Conservation (phyloP, 805 yeast species). For the Pichia californica region DNA sequence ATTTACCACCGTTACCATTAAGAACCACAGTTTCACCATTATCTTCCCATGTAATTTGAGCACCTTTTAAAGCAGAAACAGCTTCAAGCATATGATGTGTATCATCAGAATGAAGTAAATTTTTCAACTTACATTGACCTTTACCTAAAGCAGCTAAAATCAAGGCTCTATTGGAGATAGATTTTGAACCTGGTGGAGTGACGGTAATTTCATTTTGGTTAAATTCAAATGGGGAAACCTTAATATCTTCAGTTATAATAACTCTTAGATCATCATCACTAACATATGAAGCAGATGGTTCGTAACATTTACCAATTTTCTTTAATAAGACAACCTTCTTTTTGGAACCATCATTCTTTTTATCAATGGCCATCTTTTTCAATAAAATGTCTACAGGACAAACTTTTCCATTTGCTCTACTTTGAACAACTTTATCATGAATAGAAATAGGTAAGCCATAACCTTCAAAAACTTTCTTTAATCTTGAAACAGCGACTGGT, state of each 20-base stretch:
- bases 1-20: slow-evolving; percentile 76
- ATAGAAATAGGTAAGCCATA: slow-evolving; percentile 81
- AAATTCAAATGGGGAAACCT: slow-evolving; percentile 53
- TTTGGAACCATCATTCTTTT: slow-evolving; percentile 89
- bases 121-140: slow-evolving; percentile 77
- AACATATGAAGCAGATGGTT: slow-evolving; percentile 79
- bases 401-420: slow-evolving; percentile 59
- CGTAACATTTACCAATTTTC: slow-evolving; percentile 83
- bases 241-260: slow-evolving; percentile 73
- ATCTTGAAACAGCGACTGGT: slow-evolving; percentile 90
- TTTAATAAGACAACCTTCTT: slow-evolving; percentile 83
- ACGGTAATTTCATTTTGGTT: slow-evolving; percentile 39
- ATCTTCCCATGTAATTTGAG: slow-evolving; percentile 74
- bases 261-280: slow-evolving; percentile 74
- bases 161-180: slow-evolving; percentile 92
- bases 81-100: slow-evolving; percentile 93
- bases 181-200: slow-evolving; percentile 94
- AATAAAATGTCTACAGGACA: slow-evolving; percentile 74
- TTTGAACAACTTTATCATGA: slow-evolving; percentile 64
- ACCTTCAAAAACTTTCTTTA: slow-evolving; percentile 73
- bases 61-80: slow-evolving; percentile 71
- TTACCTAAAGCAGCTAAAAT: slow-evolving; percentile 86
- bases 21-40: slow-evolving; percentile 86
- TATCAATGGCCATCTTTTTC: slow-evolving; percentile 88
- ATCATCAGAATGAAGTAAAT: slow-evolving; percentile 91